A percentile compares a stretch with the other conserved stretches of the same genome.
Evolutionary conservation across 495 filamentous ascomycete genomes (phyloP).

Genomic region (Eremomyces bilateralis): DNA sequence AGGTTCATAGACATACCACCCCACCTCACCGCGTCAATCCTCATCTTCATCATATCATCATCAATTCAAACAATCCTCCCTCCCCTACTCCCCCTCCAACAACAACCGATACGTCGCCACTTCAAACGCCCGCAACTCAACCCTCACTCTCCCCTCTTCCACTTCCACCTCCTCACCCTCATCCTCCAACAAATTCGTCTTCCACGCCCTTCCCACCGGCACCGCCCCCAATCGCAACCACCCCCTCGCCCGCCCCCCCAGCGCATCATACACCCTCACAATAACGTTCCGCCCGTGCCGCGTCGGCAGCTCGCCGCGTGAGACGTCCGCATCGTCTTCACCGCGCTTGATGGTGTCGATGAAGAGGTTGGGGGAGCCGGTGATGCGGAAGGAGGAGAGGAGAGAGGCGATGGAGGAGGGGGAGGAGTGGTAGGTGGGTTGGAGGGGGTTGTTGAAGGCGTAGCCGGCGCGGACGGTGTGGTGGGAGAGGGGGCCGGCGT

Average conservation of each 20-base stretch:
- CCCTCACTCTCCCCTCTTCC: constrained; percentile 25
- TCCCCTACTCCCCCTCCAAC: too few species aligned
- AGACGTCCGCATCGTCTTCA: constrained; percentile 86
- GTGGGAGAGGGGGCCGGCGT: constrained; percentile 43
- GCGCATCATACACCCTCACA: constrained; percentile 66
- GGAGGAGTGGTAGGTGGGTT: constrained; percentile 7
- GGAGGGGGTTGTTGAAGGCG: constrained; percentile 73
- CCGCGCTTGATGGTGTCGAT: constrained; percentile 78
- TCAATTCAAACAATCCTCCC: too few species aligned
- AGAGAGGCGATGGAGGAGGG: constrained; percentile 14
- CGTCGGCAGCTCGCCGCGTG: constrained; percentile 40
- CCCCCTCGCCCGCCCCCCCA: constrained; percentile 62
- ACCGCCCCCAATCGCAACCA: constrained; percentile 37
- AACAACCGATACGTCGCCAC: constrained; percentile 66
- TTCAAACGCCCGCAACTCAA: constrained; percentile 72
- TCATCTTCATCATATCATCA: too few species aligned
- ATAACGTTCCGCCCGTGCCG: constrained; percentile 60
- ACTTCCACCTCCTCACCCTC: constrained; percentile 35
- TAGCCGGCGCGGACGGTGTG: constrained; percentile 63
- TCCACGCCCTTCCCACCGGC: constrained; percentile 52
- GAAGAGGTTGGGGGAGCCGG: constrained; percentile 31
- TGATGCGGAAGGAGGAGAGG: constrained; percentile 16
- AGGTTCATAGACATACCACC: too few species aligned
- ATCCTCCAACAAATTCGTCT: constrained; percentile 62
- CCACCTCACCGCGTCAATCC: too few species aligned